A percentile compares a stretch with the other conserved stretches of the same genome.
These are phyloP conservation scores for Miamiensis avidus DNA, from an alignment of 169 alveolate genomes.

Conservation along the genomic window DNA sequence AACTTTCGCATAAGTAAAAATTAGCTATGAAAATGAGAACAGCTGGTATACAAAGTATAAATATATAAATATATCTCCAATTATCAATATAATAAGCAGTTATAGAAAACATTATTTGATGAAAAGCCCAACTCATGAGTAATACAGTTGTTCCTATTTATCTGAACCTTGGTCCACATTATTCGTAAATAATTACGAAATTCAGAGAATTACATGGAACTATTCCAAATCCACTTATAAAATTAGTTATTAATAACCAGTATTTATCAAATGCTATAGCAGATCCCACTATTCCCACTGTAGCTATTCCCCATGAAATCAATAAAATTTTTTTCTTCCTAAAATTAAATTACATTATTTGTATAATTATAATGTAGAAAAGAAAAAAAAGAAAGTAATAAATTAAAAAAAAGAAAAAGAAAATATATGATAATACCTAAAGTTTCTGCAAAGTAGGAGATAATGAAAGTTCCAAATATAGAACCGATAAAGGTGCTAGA, in stretches of 20 bases:
- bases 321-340: background rate
- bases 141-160: conserved; percentile 9
- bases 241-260: no score
- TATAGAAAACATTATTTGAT: background rate
- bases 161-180: conserved; percentile 8
- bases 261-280: background rate
- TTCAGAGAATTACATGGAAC: conserved; percentile 23
- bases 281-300: background rate
- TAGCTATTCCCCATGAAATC: background rate
- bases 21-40: background rate
- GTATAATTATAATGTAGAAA: no score
- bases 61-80: conserved; percentile 18
- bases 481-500: background rate
- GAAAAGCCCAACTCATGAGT: conserved; percentile 23
- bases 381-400: no score
- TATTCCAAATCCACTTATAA: conserved; percentile 9
- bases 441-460: background rate
- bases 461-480: background rate
- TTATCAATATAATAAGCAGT: background rate
- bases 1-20: background rate
- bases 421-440: background rate
- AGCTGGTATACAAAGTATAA: conserved; percentile 2
- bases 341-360: no score
- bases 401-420: no score
- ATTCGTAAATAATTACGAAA: conserved; percentile 13